Evolutionary conservation across 148 eudicot species (phyloP), one percentile per base, ranked within the genome.

Genomic region (Bassia scoparia): DNA sequence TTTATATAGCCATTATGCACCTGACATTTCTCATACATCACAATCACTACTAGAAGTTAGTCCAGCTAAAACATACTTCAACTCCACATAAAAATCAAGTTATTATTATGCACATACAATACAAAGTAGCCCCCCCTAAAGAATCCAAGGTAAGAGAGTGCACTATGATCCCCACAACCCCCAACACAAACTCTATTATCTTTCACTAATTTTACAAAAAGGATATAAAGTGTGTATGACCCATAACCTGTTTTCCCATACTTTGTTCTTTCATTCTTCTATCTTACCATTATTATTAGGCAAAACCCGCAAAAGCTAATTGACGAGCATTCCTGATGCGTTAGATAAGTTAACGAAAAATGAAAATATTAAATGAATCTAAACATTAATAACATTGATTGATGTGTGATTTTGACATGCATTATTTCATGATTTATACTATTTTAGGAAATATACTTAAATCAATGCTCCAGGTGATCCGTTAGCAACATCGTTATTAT

Each of bases 91-190:
- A n/a, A 58, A 29, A 26, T 27, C 34, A 58, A 26, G 5, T 56
- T 3, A 24, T 56, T 13, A 24, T 3, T 41, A 41, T 41, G 8
- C 46, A 41, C n/a, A n/a, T n/a, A 41, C 46, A 8, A 41, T 8
- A 14, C 46, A 41, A 11, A 41, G 46, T 41, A 41, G 46, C 46
- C 46, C 1, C 46, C 46, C 60, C 24, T 13, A 70, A 74, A 79
- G 78, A 74, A 79, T 79, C 82, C 78, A 79, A 79, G 34, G 78
- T 74, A 71, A 79, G 72, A 79, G 82, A 79, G n/a, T n/a, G 70
- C 67, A 79, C 71, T 54, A 38, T 79, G 82, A 75, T 37, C 82
- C 82, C 78, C 82, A 79, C 74, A 79, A 75, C 44, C 71, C 41
- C 78, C 74, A 79, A 74, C 75, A 74, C 20, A 68, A 50, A 52